Evolutionary conservation across 768 basidiomycete genomes (phyloP).

Genomic region (Podaxis rugospora): DNA sequence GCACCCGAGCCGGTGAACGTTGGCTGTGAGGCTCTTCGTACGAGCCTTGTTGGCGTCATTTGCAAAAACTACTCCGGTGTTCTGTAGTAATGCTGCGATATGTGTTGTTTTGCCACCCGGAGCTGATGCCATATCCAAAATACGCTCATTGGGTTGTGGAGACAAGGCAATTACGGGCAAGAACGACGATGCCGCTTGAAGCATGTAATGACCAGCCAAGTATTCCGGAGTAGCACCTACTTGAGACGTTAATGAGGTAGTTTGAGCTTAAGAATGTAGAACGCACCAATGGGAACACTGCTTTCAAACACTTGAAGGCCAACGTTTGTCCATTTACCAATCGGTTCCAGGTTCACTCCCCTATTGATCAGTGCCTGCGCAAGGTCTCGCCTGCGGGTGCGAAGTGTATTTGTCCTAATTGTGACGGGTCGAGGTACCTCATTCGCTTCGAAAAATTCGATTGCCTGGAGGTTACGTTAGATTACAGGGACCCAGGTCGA

Average conservation of each 20-base stretch:
- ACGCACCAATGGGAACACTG: conserved; percentile 79
- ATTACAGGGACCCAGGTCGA: background rate
- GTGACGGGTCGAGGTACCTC: conserved; percentile 95
- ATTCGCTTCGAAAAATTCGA: conserved; percentile 98
- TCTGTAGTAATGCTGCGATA: conserved; percentile 94
- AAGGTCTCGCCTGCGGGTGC: conserved; percentile 88
- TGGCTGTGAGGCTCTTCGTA: conserved; percentile 95
- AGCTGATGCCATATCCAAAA: conserved; percentile 98
- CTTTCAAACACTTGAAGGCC: conserved; percentile 99
- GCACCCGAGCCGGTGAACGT: conserved; percentile 94
- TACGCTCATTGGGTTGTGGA: conserved; percentile 89
- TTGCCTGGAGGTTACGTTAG: conserved; percentile 52
- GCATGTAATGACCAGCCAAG: conserved; percentile 98
- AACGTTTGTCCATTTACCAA: conserved; percentile 99
- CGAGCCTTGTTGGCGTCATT: conserved; percentile 94
- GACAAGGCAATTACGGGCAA: conserved; percentile 96
- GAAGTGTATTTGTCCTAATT: conserved; percentile 95
- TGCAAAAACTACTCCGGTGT: conserved; percentile 96
- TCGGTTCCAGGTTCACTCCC: conserved; percentile 95
- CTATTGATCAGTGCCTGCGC: conserved; percentile 92
- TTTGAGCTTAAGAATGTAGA: background rate
- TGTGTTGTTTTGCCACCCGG: conserved; percentile 99
- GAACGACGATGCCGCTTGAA: conserved; percentile 98
- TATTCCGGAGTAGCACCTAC: conserved; percentile 89
- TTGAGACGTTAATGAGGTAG: background rate